Conservation (phyloP, 169 alveolate genomes). For the Plasmodium billcollinsi region DNA sequence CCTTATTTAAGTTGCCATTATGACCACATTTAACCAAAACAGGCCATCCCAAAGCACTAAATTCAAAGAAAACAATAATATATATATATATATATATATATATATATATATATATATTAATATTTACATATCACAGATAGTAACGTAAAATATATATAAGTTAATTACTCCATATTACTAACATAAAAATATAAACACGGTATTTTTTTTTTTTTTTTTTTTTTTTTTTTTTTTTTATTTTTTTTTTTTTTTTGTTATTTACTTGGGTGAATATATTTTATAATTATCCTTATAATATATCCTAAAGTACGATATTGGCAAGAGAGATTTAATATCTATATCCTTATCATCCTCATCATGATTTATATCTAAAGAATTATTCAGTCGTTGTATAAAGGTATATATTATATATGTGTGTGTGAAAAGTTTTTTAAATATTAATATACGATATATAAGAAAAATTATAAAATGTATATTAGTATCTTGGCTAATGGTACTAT, state of each 20-base stretch:
- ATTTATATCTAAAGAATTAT: conserved; percentile 35
- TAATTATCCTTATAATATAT: conserved; percentile 48
- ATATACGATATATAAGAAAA: conserved; percentile 65
- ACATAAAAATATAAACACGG: neutral
- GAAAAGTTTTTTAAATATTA: conserved; percentile 55
- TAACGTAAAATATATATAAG: no score
- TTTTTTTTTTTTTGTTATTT: neutral
- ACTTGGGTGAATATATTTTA: conserved; percentile 66
- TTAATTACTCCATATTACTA: neutral
- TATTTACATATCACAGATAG: neutral
- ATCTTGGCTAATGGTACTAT: conserved; percentile 48
- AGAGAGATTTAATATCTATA: conserved; percentile 20
- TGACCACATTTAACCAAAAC: conserved; percentile 68
- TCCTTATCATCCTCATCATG: conserved; percentile 5
- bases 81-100: neutral
- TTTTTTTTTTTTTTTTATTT: neutral
- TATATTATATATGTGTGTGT: conserved; percentile 69
- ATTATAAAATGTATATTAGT: conserved; percentile 58
- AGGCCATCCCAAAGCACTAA: conserved; percentile 67
- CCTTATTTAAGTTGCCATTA: conserved; percentile 56
- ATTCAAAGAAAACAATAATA: conserved; percentile 14
- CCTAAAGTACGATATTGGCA: conserved; percentile 37
- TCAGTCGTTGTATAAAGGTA: conserved; percentile 57
- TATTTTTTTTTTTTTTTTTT: no score
- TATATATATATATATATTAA: neutral